These are phyloP conservation scores for Amanita rubescens DNA, from an alignment of 768 basidiomycete genomes.

Conservation along the genomic window DNA sequence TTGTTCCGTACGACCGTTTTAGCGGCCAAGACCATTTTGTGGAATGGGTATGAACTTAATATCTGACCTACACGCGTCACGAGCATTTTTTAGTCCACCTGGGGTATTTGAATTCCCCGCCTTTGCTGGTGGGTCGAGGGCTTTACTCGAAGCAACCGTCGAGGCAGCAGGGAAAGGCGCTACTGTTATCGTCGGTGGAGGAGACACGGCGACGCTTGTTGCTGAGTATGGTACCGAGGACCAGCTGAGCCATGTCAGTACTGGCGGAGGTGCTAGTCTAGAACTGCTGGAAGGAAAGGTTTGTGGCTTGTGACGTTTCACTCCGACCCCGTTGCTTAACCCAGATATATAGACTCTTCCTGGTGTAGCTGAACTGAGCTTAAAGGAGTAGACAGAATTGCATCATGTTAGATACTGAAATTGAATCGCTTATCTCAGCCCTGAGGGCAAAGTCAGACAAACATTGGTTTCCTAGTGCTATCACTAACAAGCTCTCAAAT, in stretches of 20 bases:
- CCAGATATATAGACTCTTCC: constrained; percentile 58
- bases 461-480: not conserved
- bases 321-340: constrained; percentile 10
- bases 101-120: constrained; percentile 97
- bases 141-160: constrained; percentile 78
- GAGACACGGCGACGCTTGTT: constrained; percentile 93
- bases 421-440: not conserved
- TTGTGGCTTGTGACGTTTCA: constrained; percentile 13
- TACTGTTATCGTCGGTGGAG: constrained; percentile 93
- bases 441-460: not conserved
- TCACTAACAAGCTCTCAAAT: not conserved
- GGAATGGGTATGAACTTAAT: constrained; percentile 67
- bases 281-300: constrained; percentile 99
- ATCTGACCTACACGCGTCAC: constrained; percentile 4
- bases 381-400: constrained; percentile 44
- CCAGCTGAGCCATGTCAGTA: constrained; percentile 92
- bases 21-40: constrained; percentile 91
- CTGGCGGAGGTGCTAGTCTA: constrained; percentile 89
- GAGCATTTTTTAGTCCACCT: constrained; percentile 56
- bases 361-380: constrained; percentile 86
- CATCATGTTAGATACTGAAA: not conserved
- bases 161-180: constrained; percentile 82
- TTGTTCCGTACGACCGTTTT: constrained; percentile 75
- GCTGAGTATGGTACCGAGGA: constrained; percentile 82
- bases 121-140: constrained; percentile 80